These are phyloP conservation scores for Dioszegia hungarica DNA, from an alignment of 768 basidiomycete species.

Conservation along the genomic window DNA sequence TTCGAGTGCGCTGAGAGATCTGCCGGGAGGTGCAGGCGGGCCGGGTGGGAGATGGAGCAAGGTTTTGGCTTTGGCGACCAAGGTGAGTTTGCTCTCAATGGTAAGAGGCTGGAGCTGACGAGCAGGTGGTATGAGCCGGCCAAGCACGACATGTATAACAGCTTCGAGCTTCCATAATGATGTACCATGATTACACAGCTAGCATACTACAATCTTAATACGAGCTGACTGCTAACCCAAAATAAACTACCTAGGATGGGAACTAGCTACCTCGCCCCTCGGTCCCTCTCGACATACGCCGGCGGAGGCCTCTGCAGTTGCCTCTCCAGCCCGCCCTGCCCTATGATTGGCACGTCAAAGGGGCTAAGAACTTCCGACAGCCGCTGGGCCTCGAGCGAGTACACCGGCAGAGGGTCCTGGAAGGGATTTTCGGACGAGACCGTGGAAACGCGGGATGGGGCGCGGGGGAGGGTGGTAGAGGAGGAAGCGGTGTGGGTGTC, in stretches of 20 bases:
- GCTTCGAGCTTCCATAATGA: too few relatives aligned
- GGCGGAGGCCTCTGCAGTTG: neutral
- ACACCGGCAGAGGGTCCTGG: neutral
- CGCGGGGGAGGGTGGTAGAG: neutral
- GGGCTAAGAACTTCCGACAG: neutral
- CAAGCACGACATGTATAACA: too few relatives aligned
- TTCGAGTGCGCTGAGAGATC: slow-evolving; percentile 79
- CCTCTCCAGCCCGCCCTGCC: neutral
- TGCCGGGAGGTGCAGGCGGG: slow-evolving; percentile 52
- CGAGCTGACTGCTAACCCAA: too few relatives aligned
- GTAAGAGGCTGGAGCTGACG: neutral
- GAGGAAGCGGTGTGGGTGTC: neutral
- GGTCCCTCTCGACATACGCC: slow-evolving; percentile 1
- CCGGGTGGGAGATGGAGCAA: slow-evolving; percentile 69
- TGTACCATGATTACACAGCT: too few relatives aligned
- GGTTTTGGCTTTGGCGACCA: slow-evolving; percentile 84
- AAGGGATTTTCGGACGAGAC: slow-evolving; percentile 2
- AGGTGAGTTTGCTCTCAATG: slow-evolving; percentile 53
- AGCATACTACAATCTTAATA: too few relatives aligned
- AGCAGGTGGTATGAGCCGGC: neutral
- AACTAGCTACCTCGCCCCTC: neutral
- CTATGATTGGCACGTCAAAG: neutral
- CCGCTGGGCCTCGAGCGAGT: neutral
- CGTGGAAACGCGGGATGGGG: neutral
- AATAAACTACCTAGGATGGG: too few relatives aligned